Base-by-base conservation (phyloP, 441 rosid species). In the Arabidopsis lyrata region DNA sequence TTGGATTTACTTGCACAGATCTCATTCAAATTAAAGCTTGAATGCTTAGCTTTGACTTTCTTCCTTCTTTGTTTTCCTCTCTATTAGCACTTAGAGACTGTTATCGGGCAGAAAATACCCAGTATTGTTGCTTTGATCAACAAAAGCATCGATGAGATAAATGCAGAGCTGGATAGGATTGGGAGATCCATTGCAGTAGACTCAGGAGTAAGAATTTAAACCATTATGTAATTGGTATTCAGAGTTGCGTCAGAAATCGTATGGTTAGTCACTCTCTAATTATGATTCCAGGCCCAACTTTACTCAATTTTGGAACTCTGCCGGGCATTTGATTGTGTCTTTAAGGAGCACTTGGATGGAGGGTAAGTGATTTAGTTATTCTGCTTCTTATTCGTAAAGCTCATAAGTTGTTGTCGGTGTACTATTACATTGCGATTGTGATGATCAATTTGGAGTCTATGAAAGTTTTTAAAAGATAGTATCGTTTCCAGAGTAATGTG, bases 331-430 rank as follows among this genome's bases (percentile, higher is more conserved):
- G 99, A 95, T 70, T 97, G 98, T 70, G 88, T 95, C 49, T 96
- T 93, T 82, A 96, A 89, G 86, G 97, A 96, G 77, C 99, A 96
- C 76, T 86, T 96, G 82, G 98, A 96, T 82, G 99, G 97, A 86
- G 98, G 98, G 98, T 96, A 87, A 83, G 52, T 38, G 63, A 70
- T 32, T 54, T 18, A 13, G 75, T 50, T 67, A 66, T 79, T 69
- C 38, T 27, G 45, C 42, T 77, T 62, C 55, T 45, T 61, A 60
- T 58, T 66, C 4, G 4, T 42, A n/a, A 41, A 41, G 61, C 41
- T 49, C 44, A 45, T 71, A 10, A 34, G 1, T 12, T 32, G 14
- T 42, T 31, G 22, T 54, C 8, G 3, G 29, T 70, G 14, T 62
- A 55, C 15, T 24, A 35, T 76, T 9, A 15, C 32, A 27, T 12